A percentile compares a stretch with the other conserved stretches of the same genome.
These are phyloP conservation scores for Omphalotus guepiniiformis DNA, from an alignment of 768 basidiomycete genomes.

Conservation along the genomic window DNA sequence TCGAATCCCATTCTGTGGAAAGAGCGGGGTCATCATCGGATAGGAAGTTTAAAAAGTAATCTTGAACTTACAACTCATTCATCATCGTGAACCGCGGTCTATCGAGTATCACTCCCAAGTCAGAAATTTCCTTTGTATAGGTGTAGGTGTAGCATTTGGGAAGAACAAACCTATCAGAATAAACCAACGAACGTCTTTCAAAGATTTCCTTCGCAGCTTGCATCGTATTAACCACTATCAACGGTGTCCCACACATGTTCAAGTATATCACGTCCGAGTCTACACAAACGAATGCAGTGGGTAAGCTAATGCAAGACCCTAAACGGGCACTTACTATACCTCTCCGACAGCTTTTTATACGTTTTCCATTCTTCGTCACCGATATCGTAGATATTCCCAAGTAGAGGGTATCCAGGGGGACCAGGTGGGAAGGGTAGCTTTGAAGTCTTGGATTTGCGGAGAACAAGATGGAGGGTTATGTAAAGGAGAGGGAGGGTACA, in stretches of 20 bases:
- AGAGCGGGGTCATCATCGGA: background rate
- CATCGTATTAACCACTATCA: constrained; percentile 28
- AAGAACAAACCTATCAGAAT: constrained; percentile 22
- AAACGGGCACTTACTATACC: background rate
- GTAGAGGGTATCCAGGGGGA: constrained; percentile 4
- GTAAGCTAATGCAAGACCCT: background rate
- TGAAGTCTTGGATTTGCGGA: too few relatives aligned
- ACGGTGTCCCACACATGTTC: constrained; percentile 27
- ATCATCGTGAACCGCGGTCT: background rate
- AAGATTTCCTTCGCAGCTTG: constrained; percentile 29
- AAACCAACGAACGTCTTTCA: constrained; percentile 29
- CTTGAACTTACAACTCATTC: background rate
- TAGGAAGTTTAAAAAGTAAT: background rate
- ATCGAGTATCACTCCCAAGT: too few relatives aligned
- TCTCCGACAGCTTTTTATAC: background rate
- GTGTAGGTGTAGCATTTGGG: background rate
- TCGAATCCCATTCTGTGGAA: constrained; percentile 17
- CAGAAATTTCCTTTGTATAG: background rate
- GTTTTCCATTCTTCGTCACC: background rate
- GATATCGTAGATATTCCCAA: constrained; percentile 11
- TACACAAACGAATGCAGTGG: background rate
- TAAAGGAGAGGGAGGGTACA: too few relatives aligned
- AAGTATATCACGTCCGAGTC: constrained; percentile 19
- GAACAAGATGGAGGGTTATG: too few relatives aligned
- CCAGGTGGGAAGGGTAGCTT: constrained; percentile 8